These are phyloP conservation scores for Calonectria pseudoreteaudii DNA, from an alignment of 2,329 filamentous ascomycete species.

Conservation along the genomic window DNA sequence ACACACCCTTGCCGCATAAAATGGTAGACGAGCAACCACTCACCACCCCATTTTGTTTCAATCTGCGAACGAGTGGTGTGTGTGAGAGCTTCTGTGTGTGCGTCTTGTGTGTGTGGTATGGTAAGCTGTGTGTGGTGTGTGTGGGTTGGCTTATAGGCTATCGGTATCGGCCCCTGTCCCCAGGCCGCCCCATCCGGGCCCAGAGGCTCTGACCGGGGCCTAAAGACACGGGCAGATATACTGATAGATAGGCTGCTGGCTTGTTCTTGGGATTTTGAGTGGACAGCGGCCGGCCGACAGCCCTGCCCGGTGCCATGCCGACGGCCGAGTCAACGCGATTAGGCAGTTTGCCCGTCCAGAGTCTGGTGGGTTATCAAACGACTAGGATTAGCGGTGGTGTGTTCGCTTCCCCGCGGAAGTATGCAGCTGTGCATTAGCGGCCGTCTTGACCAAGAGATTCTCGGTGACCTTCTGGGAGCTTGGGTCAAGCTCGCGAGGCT, in stretches of 20 bases:
- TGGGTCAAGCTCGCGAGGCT: neutral
- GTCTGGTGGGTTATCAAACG: neutral
- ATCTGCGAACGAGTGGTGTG: neutral
- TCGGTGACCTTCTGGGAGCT: neutral
- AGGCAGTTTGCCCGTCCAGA: conserved; percentile 3
- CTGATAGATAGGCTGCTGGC: neutral
- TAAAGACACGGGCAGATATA: neutral
- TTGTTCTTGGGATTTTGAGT: neutral
- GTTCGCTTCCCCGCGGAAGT: conserved; percentile 6
- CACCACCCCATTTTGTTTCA: neutral
- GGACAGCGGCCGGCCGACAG: neutral
- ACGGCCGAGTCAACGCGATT: neutral
- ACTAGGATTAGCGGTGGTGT: neutral
- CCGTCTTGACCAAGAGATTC: conserved; percentile 3
- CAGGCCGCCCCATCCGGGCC: neutral
- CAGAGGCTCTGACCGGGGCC: neutral
- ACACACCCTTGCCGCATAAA: neutral
- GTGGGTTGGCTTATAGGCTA: neutral
- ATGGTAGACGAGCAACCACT: neutral
- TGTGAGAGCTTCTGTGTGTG: neutral
- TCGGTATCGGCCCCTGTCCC: neutral
- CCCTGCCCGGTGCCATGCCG: neutral
- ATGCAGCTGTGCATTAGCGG: conserved; percentile 10
- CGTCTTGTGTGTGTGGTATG: neutral
- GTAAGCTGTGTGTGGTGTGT: neutral